Evolutionary conservation across 495 filamentous ascomycete genomes (phyloP), one percentile per base, ranked within the genome.

Genomic region (Viridothelium virens): DNA sequence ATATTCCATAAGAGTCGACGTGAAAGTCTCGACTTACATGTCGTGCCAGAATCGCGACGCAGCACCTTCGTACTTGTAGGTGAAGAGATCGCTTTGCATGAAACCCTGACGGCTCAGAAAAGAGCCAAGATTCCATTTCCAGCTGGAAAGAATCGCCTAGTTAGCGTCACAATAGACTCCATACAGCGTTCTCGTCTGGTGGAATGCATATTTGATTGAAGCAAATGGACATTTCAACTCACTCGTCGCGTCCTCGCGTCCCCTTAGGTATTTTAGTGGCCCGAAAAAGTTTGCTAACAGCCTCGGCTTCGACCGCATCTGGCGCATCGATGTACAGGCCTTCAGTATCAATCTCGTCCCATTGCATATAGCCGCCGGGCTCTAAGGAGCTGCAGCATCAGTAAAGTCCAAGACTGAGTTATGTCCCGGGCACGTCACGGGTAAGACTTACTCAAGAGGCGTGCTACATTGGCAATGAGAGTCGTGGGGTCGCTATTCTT

Each of bases 291-390:
- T n/a, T n/a, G n/a, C n/a, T n/a, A n/a, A n/a, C n/a, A n/a, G n/a
- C n/a, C n/a, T n/a, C n/a, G n/a, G n/a, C n/a, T n/a, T n/a, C n/a
- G n/a, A n/a, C n/a, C n/a, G n/a, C n/a, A n/a, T n/a, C n/a, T n/a
- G n/a, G n/a, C n/a, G n/a, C n/a, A n/a, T n/a, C n/a, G n/a, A n/a
- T n/a, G n/a, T n/a, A n/a, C n/a, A n/a, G n/a, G n/a, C n/a, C n/a
- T n/a, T n/a, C n/a, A n/a, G n/a, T 59, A 18, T 59, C 53, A 2
- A 59, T 31, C n/a, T 78, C 77, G 38, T 76, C 76, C 77, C 77
- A 79, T 63, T 79, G 77, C n/a, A 79, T 69, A 31, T 67, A 76
- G 6, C 77, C 77, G 7, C 76, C 77, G 2, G 75, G 77, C 61
- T 77, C 31, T 31, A 9, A 2, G 18, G 36, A 36, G 4, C 4